Conservation (phyloP, 148 eudicot genomes). For the Silene conica region DNA sequence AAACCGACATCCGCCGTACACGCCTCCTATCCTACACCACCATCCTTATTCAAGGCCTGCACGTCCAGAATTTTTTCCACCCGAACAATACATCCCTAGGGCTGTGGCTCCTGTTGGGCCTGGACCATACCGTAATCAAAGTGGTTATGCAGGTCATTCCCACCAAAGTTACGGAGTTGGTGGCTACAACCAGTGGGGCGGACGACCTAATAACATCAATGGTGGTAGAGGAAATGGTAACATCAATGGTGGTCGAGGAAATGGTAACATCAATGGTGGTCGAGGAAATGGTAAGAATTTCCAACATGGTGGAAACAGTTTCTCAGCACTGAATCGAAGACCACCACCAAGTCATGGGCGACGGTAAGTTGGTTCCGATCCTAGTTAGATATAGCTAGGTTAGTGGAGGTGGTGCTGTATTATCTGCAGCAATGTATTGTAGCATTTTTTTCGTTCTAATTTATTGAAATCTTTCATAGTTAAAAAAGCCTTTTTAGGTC, state of each 20-base stretch:
- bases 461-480: neutral
- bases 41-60: slow-evolving; percentile 20
- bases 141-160: slow-evolving; percentile 15
- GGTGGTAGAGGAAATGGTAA: slow-evolving; percentile 34
- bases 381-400: slow-evolving; percentile 10
- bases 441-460: slow-evolving; percentile 15
- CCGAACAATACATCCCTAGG: slow-evolving; percentile 24
- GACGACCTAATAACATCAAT: slow-evolving; percentile 35
- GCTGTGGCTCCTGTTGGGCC: slow-evolving; percentile 25
- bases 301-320: slow-evolving; percentile 50
- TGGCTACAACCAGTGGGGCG: slow-evolving; percentile 35
- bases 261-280: slow-evolving; percentile 7
- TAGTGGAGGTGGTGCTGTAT: slow-evolving; percentile 14
- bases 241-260: slow-evolving; percentile 38
- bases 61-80: slow-evolving; percentile 14
- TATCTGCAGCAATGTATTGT: neutral
- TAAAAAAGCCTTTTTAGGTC: neutral
- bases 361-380: slow-evolving; percentile 20
- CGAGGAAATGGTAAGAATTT: slow-evolving; percentile 21
- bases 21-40: slow-evolving; percentile 21
- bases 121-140: slow-evolving; percentile 19
- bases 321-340: slow-evolving; percentile 49
- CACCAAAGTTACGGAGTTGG: slow-evolving; percentile 41
- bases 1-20: slow-evolving; percentile 29
- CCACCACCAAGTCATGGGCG: slow-evolving; percentile 44